A percentile compares a stretch with the other conserved stretches of the same genome.
Evolutionary conservation across 495 filamentous ascomycete species (phyloP).

Genomic region (Trichocladium antarcticum): DNA sequence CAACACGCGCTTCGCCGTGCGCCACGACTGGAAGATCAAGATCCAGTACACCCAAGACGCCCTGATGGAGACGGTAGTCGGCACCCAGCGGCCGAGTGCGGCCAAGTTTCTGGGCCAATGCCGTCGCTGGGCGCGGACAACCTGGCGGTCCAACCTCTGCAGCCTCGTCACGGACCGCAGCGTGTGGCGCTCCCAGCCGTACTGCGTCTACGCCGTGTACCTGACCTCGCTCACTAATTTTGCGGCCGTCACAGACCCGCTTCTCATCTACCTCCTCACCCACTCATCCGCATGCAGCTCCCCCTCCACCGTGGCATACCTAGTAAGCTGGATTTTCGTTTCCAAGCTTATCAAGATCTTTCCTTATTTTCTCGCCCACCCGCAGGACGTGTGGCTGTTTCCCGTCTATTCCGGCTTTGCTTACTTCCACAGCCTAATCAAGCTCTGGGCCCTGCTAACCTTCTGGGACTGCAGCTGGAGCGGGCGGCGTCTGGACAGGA

Average conservation of each 20-base stretch:
- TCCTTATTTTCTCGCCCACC: constrained; percentile 46
- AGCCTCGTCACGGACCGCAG: constrained; percentile 39
- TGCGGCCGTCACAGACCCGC: constrained; percentile 45
- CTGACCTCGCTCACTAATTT: constrained; percentile 49
- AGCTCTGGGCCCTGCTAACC: constrained; percentile 50
- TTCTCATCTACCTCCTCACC: constrained; percentile 29
- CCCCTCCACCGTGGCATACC: background rate
- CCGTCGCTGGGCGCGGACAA: constrained; percentile 51
- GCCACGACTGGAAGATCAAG: constrained; percentile 45
- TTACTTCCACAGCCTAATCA: constrained; percentile 52
- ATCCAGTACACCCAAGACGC: constrained; percentile 50
- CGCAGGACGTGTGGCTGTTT: constrained; percentile 44
- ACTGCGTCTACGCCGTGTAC: constrained; percentile 52
- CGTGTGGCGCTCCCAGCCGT: constrained; percentile 39
- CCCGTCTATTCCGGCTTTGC: constrained; percentile 46
- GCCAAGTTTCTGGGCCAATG: constrained; percentile 50
- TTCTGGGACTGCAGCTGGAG: constrained; percentile 28
- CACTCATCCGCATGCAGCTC: constrained; percentile 1
- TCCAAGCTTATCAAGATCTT: constrained; percentile 53
- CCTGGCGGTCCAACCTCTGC: constrained; percentile 52
- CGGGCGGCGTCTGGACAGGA: constrained; percentile 15
- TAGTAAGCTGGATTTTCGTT: constrained; percentile 35
- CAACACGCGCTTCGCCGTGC: constrained; percentile 51
- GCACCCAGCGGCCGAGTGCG: constrained; percentile 24
- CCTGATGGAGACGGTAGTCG: constrained; percentile 50